These are phyloP conservation scores for Osmanthus fragrans DNA, from an alignment of 257 asterid genomes.

Conservation along the genomic window DNA sequence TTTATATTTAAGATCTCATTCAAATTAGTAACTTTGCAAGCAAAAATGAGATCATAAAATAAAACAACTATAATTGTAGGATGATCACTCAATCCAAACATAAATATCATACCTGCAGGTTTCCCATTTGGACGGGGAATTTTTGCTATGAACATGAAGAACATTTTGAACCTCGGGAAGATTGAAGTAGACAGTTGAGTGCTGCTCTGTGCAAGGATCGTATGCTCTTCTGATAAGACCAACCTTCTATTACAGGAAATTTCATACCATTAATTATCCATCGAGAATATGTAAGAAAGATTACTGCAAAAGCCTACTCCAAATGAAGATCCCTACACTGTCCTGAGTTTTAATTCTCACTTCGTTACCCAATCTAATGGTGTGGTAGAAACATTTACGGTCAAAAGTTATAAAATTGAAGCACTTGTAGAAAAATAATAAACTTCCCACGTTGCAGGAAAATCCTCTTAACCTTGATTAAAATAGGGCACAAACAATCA, in stretches of 20 bases:
- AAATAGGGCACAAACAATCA: background rate
- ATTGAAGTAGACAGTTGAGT: slow-evolving; percentile 79
- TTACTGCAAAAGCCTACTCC: slow-evolving; percentile 7
- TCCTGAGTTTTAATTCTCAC: background rate
- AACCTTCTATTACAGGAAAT: slow-evolving; percentile 39
- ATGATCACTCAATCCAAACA: background rate
- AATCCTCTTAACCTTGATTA: background rate
- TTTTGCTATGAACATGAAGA: slow-evolving; percentile 61
- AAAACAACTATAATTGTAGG: background rate
- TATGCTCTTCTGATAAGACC: slow-evolving; percentile 68
- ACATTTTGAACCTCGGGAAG: slow-evolving; percentile 93
- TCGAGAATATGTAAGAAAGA: slow-evolving; percentile 12
- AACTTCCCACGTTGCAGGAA: background rate
- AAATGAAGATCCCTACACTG: background rate
- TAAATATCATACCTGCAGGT: slow-evolving; percentile 72
- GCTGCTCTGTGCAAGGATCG: slow-evolving; percentile 93
- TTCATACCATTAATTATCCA: slow-evolving; percentile 31
- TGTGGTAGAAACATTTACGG: background rate
- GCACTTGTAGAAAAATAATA: background rate
- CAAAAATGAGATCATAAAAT: slow-evolving; percentile 5
- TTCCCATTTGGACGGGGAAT: slow-evolving; percentile 57
- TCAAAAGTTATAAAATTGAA: background rate
- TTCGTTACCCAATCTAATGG: background rate
- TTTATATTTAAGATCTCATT: background rate
- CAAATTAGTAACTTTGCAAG: background rate